A percentile compares a stretch with the other conserved stretches of the same genome.
phyloP scores from a whole-genome alignment of 2,329 filamentous ascomycete genomes.

The Penicillium sumatraense region DNA sequence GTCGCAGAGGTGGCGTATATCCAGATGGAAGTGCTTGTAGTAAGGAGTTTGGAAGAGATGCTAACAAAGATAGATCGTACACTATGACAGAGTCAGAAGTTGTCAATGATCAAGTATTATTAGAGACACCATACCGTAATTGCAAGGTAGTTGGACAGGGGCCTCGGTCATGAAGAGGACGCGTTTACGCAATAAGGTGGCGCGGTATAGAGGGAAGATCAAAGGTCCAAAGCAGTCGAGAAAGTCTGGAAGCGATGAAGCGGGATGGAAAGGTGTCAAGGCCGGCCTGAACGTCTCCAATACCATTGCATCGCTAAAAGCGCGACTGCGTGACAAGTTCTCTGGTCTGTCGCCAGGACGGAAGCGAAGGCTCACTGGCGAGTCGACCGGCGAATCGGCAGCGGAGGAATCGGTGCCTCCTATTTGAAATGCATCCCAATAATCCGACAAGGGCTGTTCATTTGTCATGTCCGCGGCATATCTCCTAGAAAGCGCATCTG shows the following conservation, averaged over 20 bases:
- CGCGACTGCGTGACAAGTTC: slow-evolving; percentile 34
- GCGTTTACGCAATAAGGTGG: slow-evolving; percentile 81
- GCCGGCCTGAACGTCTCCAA: slow-evolving; percentile 55
- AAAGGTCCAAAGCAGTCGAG: slow-evolving; percentile 86
- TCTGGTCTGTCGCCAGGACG: slow-evolving; percentile 55
- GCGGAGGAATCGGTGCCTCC: slow-evolving; percentile 43
- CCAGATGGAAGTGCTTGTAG: slow-evolving; percentile 69
- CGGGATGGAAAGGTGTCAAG: slow-evolving; percentile 80
- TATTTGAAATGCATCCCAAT: slow-evolving; percentile 67
- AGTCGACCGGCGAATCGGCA: slow-evolving; percentile 57
- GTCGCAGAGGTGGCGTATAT: slow-evolving; percentile 64
- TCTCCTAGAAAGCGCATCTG: slow-evolving; percentile 34
- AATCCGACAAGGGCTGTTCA: slow-evolving; percentile 70
- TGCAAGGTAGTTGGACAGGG: slow-evolving; percentile 82
- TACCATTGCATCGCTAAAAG: slow-evolving; percentile 49
- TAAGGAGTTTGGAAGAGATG: slow-evolving; percentile 79
- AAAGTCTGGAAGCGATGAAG: slow-evolving; percentile 77
- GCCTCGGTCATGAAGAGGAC: slow-evolving; percentile 86
- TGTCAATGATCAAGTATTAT: not conserved
- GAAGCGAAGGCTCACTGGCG: slow-evolving; percentile 55
- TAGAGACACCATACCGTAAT: slow-evolving; percentile 71
- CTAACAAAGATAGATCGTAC: slow-evolving; percentile 90
- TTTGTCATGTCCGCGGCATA: slow-evolving; percentile 69
- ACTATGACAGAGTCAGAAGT: slow-evolving; percentile 58
- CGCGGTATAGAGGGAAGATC: slow-evolving; percentile 87